Base-by-base conservation (phyloP, 139 green algal genomes). In the Trebouxia sp. region DNA sequence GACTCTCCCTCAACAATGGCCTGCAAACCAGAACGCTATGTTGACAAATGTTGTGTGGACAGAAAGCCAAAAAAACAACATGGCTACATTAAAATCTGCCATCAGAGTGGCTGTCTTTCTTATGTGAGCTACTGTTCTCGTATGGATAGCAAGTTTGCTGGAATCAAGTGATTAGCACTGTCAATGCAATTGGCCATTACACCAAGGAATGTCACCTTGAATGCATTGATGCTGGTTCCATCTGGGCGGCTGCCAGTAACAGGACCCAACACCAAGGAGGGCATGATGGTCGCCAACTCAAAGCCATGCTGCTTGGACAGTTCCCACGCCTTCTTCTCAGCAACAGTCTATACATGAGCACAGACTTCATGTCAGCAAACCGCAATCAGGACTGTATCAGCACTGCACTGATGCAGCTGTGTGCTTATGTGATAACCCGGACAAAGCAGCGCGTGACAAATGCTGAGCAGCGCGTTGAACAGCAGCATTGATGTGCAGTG, bases 211-310 rank as follows among this genome's bases (percentile, higher is more conserved):
- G 26, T 30, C n/a, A 84, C 80, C 53, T 81, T 84, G 12, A 81
- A 50, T 4, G 47, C 30, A 50, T 75, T 77, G 56, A 87, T 78
- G 51, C 67, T 83, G 30, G 80, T 88, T 45, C 66, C 70, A 51
- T 83, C 72, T n/a, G 62, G 9, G 3, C 58, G 48, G 3, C 20
- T 41, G 32, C 37, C 65, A 11, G 88, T 66, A 7, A 91, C 79
- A 6, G 91, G 92, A 0, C 92, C 92, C 83, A 97, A 85, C 37
- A 94, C 82, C 66, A 95, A 92, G 39, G 91, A 87, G 39, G 58
- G 93, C 89, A 82, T 95, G 89, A 96, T 94, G 41, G 84, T 91
- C 5, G 90, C 85, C 50, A 97, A 79, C 53, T 91, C 83, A 39
- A 97, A 65, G 5, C 85, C 87, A 7, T 90, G 32, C 74, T 90